Conservation (phyloP, 495 filamentous ascomycete genomes). For the Xeromyces bisporus region DNA sequence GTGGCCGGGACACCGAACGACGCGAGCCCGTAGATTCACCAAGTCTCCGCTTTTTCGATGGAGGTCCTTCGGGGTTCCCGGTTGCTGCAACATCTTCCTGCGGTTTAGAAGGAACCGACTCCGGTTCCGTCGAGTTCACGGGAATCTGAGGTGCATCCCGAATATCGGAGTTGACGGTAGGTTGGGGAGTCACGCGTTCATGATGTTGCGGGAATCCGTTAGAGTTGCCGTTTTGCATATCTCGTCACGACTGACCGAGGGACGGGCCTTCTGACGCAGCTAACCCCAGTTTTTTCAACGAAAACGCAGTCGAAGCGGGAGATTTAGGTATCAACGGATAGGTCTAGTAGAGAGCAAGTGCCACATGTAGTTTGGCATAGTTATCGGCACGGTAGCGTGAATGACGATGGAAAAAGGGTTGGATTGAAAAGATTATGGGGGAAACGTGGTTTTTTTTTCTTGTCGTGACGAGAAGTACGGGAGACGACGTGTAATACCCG, state of each 20-base stretch:
- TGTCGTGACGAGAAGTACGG: conserved; percentile 11
- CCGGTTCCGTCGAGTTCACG: conserved; percentile 12
- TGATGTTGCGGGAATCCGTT: conserved; percentile 31
- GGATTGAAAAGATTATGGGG: conserved; percentile 18
- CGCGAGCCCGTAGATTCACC: conserved; percentile 28
- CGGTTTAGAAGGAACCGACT: conserved; percentile 15
- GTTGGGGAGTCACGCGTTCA: conserved; percentile 26
- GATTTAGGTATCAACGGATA: conserved; percentile 50
- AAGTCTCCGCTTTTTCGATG: conserved; percentile 60
- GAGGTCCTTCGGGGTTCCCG: conserved; percentile 33
- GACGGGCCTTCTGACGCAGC: conserved; percentile 27
- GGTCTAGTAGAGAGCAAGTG: conserved; percentile 31
- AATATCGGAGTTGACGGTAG: conserved; percentile 12
- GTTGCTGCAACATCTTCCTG: conserved; percentile 16
- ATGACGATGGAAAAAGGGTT: conserved; percentile 19
- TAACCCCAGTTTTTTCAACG: conserved; percentile 52
- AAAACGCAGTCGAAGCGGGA: conserved; percentile 40
- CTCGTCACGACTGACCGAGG: conserved; percentile 34
- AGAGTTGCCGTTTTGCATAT: conserved; percentile 41
- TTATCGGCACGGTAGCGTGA: conserved; percentile 28
- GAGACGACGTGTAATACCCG: conserved; percentile 11
- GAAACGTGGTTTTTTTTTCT: conserved; percentile 31
- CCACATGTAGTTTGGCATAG: conserved; percentile 46
- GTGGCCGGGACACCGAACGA: conserved; percentile 32
- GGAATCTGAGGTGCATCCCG: conserved; percentile 10